Base-by-base conservation (phyloP, 225 moss, liverwort and hornwort species). In the Physcomitrellopsis africana region DNA sequence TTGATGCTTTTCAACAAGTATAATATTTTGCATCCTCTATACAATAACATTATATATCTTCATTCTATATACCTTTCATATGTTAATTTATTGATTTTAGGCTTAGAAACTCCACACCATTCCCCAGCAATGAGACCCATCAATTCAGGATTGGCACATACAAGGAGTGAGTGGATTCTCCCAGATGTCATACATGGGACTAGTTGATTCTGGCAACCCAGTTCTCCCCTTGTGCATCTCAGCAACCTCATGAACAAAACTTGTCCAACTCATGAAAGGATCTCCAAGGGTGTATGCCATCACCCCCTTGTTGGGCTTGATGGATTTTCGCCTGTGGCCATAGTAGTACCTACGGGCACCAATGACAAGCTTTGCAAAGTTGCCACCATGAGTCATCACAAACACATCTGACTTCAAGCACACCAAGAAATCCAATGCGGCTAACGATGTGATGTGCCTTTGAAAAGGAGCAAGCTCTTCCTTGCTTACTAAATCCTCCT, bases 311-410 rank as follows among this genome's bases (percentile, higher is more conserved):
- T 88, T 77, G 10, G 89, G 86, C 64, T 89, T 89, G 69, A 89
- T 86, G 4, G 89, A 86, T 52, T 82, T 86, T 0, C 48, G 72
- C 0, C 16, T 63, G 52, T 89, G 87, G 1, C 84, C 84, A 0
- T 0, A 26, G 18, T 0, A 26, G 16, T 91, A 91, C 0, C 91
- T 48, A 6, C 86, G 84, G 8, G 80, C 12, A 0, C 91, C 88
- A 0, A 84, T 84, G 4, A 84, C 37, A 8, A 91, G 60, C 67
- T 91, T 91, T 1, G 91, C 91, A 0, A 88, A 88, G 69, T 91
- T 91, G 67, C 91, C 86, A 7, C 86, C 86, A 17, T 91, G 88
- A 53, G 88, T 88, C 88, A 88, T 86, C 19, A 88, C 84, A 13
- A 74, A 91, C 2, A 88, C 91, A 18, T 91, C 76, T 0, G 85